Evolutionary conservation across 2,329 filamentous ascomycete species (phyloP), one percentile per base, ranked within the genome.

Genomic region (Fusarium mundagurra): DNA sequence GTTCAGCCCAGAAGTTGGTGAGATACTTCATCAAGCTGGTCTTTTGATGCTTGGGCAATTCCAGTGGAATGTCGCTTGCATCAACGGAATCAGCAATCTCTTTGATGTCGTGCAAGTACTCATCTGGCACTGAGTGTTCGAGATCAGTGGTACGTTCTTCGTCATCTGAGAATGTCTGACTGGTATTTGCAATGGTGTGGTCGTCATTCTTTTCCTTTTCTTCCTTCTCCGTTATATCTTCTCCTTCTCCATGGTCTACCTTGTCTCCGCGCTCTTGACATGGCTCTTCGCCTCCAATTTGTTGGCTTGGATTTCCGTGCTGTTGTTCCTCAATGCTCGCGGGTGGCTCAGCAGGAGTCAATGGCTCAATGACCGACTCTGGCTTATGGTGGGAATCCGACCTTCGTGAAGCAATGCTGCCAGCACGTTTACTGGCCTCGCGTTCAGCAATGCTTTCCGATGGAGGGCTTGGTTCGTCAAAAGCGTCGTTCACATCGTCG

Each of bases 1-100:
- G 91, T 83, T 99, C 97, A 6, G 96, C 97, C 96, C 96, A 99
- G 82, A 99, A 99, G 78, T 96, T 98, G 22, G 95, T 96, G 51
- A 99, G 88, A 85, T 98, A 95, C 80, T 97, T 98, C 90, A 99
- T 93, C 74, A 98, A 86, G 51, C 95, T 98, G 65, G 92, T 95
- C 82, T 96, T 96, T 80, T 98, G 94, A 79, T 98, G 94, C 79
- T 94, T 98, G 3, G 95, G 94, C 18, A 99, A 88, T 76, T 97
- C 94, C 16, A 93, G 83, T 1, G 89, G 87, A 31, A 91, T 87
- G 60, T 91, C 90, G 76, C 85, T 89, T 8, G 88, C 87, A 74
- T 91, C 92, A 71, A 91, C 86, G 69, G 89, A 88, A 54, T 90
- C 89, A 5, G 89, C 89, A 60, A 92, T 86, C 63, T 91, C 90